Evolutionary conservation across 2,329 filamentous ascomycete genomes (phyloP).

Genomic region (Colletotrichum truncatum): DNA sequence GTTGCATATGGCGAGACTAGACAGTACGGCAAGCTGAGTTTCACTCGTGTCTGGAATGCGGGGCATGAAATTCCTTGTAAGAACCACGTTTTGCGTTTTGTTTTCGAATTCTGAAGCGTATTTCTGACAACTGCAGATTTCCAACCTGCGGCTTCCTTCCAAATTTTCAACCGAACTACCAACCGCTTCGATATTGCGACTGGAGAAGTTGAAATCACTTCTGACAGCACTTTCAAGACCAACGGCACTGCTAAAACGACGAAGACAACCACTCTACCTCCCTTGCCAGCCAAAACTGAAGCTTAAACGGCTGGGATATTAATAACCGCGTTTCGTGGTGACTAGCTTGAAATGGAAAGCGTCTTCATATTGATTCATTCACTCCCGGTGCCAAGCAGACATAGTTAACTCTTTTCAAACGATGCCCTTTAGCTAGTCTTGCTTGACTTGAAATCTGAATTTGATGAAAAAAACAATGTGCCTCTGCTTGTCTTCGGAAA

Average conservation of each 20-base stretch:
- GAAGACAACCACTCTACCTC: neutral
- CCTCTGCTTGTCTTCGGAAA: no score
- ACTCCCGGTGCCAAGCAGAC: no score
- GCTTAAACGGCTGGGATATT: neutral
- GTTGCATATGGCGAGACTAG: slow-evolving; percentile 71
- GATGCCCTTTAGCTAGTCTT: no score
- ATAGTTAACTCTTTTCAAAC: no score
- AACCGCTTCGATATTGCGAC: slow-evolving; percentile 55
- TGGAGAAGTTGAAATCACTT: slow-evolving; percentile 42
- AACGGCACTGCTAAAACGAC: slow-evolving; percentile 7
- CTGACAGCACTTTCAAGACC: neutral
- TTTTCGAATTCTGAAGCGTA: slow-evolving; percentile 26
- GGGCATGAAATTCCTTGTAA: slow-evolving; percentile 49
- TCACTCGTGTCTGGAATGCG: slow-evolving; percentile 64
- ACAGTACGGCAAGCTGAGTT: slow-evolving; percentile 72
- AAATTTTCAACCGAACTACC: slow-evolving; percentile 60
- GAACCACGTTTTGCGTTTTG: fast-evolving
- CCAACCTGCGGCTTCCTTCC: slow-evolving; percentile 55
- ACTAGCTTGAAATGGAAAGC: no score
- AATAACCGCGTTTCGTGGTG: no score
- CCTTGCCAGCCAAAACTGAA: neutral
- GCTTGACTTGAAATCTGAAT: no score
- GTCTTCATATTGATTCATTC: no score
- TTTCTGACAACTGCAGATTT: slow-evolving; percentile 44
- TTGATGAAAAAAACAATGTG: no score